Base-by-base conservation (phyloP, 2,329 filamentous ascomycete species). In the Triangularia verruculosa region DNA sequence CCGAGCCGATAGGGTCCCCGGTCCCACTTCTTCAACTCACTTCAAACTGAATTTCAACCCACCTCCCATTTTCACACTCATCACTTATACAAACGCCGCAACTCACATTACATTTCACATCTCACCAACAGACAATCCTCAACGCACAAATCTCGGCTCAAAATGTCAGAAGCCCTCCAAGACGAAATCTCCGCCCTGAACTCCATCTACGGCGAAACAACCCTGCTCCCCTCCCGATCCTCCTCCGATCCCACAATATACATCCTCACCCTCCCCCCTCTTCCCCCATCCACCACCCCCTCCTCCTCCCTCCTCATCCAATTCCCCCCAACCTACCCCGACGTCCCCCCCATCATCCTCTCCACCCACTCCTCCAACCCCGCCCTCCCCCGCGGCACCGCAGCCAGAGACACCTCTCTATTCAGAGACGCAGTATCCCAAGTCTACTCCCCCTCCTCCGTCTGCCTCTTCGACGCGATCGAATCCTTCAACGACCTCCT, bases 381-480 rank as follows among this genome's bases (percentile, higher is more conserved):
- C 68, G 84, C 34, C 39, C 17, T 87, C 20, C 84, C 83, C 57
- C 86, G 86, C 71, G 92, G 93, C 39, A 87, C 90, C 66, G 92
- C 92, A 1, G 87, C 85, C 58, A 81, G 86, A 59, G 85, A 92
- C 57, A 81, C 93, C n/a, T 83, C 85, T 2, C 77, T 91, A 2
- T 88, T 95, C 63, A 81, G 87, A 28, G 80, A 87, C 34, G 87
- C 89, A 0, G 77, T 97, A 30, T 81, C 79, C 0, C 79, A 81
- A n/a, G 83, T 91, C 4, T 97, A 89, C 74, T 82, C 84, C 59
- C 84, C 87, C 0, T 93, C 92, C 0, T 83, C 86, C 59, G 92
- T 96, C 22, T 97, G 93, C 72, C 79, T 99, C 2, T 99, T 93
- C 71, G 94, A 97, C 73, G 83, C 96, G n/a, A 83, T 97, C 39